phyloP scores from a whole-genome alignment of 1,284 basidiomycete genomes.

The Sporisorium reilianum region DNA sequence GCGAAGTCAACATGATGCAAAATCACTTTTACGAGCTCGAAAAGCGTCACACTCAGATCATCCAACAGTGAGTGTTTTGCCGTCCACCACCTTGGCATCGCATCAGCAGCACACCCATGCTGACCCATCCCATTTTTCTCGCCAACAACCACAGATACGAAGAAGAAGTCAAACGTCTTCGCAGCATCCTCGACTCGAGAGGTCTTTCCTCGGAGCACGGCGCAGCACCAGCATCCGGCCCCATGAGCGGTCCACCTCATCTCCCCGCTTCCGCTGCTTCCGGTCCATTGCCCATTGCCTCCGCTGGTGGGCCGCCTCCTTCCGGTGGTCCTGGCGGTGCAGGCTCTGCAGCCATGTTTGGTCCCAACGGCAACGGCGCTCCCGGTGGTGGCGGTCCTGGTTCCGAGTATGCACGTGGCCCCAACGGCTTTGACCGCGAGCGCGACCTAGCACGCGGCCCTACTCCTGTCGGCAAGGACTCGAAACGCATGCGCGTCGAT shows the following conservation, averaged over 20 bases:
- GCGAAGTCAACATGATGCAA: slow-evolving; percentile 63
- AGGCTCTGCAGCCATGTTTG: slow-evolving; percentile 62
- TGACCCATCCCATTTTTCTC: neutral
- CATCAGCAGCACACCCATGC: neutral
- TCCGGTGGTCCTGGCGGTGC: slow-evolving; percentile 68
- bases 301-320: slow-evolving; percentile 71
- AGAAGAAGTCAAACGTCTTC: slow-evolving; percentile 78
- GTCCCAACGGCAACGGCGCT: slow-evolving; percentile 46
- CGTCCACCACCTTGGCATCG: neutral
- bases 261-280: slow-evolving; percentile 45
- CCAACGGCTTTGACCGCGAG: slow-evolving; percentile 64
- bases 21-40: slow-evolving; percentile 83
- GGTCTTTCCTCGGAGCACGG: slow-evolving; percentile 53
- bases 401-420: slow-evolving; percentile 45
- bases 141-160: slow-evolving; percentile 73
- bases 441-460: slow-evolving; percentile 62
- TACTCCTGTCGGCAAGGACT: slow-evolving; percentile 66
- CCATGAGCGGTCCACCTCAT: slow-evolving; percentile 52
- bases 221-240: slow-evolving; percentile 40
- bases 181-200: slow-evolving; percentile 75
- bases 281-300: slow-evolving; percentile 68
- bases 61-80: slow-evolving; percentile 73
- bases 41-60: slow-evolving; percentile 78
- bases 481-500: slow-evolving; percentile 53
- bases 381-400: slow-evolving; percentile 40